A percentile compares a stretch with the other conserved stretches of the same genome.
Evolutionary conservation across 768 basidiomycete genomes (phyloP).

Genomic region (Suillus lakei): DNA sequence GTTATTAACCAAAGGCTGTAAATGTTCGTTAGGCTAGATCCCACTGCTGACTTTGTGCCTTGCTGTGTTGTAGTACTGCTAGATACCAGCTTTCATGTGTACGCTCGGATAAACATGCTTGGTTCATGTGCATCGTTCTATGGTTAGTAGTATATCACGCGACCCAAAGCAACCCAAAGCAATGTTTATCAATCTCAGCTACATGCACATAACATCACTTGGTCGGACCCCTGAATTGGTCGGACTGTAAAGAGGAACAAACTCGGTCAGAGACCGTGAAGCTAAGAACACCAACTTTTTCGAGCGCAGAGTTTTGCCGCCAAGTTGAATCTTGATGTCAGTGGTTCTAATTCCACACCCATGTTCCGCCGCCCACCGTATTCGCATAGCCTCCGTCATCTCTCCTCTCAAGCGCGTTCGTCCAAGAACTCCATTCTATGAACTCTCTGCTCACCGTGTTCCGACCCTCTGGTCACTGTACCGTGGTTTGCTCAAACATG

Average conservation of each 20-base stretch:
- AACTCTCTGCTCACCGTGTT: conserved; percentile 70
- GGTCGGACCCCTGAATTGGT: background rate
- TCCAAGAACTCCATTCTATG: conserved; percentile 67
- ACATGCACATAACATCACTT: background rate
- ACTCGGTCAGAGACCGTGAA: background rate
- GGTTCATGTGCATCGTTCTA: background rate
- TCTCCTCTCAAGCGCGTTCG: conserved; percentile 62
- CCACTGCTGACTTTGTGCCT: background rate
- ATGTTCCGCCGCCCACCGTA: conserved; percentile 50
- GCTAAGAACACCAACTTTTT: background rate
- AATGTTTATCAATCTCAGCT: background rate
- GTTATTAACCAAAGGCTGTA: background rate
- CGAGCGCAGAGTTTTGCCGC: background rate
- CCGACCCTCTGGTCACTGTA: conserved; percentile 84
- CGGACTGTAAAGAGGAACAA: background rate
- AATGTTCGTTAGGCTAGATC: background rate
- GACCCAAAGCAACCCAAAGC: background rate
- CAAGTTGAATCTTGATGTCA: conserved; percentile 6
- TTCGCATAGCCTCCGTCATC: conserved; percentile 54
- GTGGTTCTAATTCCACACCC: conserved; percentile 19
- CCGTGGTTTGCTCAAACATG: conserved; percentile 62
- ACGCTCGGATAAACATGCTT: background rate
- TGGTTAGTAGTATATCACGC: background rate
- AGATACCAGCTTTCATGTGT: background rate
- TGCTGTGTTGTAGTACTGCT: background rate